A percentile compares a stretch with the other conserved stretches of the same genome.
phyloP scores from a whole-genome alignment of 2,329 filamentous ascomycete genomes.

The Emergomyces africanus region DNA sequence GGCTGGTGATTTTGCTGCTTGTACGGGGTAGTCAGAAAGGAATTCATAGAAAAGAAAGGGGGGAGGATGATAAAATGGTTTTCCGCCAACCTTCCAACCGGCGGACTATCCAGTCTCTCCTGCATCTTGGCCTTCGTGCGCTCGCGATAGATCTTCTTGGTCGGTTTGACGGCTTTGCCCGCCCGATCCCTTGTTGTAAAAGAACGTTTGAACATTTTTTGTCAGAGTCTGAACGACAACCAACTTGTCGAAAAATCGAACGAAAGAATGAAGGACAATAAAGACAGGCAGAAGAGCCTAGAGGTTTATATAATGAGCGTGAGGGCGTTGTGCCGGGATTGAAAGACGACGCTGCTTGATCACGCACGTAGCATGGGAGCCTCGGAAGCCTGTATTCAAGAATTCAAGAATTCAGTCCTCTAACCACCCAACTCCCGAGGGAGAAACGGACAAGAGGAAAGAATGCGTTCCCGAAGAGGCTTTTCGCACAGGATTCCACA shows the following conservation, averaged over 20 bases:
- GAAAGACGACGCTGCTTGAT: constrained; percentile 32
- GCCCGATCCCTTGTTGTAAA: constrained; percentile 75
- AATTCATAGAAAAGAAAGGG: background rate
- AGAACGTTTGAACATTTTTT: constrained; percentile 81
- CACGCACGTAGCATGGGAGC: constrained; percentile 44
- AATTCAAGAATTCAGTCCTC: constrained; percentile 24
- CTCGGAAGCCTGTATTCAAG: constrained; percentile 39
- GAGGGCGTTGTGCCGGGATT: constrained; percentile 21
- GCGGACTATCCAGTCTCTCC: constrained; percentile 58
- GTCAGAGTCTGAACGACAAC: constrained; percentile 24
- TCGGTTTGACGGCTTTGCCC: constrained; percentile 71
- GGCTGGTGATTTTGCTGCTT: constrained; percentile 42
- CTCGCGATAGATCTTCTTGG: constrained; percentile 65
- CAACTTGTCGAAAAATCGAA: constrained; percentile 22
- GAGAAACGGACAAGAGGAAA: constrained; percentile 17
- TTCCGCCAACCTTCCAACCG: constrained; percentile 35
- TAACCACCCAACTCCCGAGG: constrained; percentile 13
- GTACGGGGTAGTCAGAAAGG: constrained; percentile 1
- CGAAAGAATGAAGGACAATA: constrained; percentile 40
- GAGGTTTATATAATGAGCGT: constrained; percentile 28
- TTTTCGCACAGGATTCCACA: constrained; percentile 37
- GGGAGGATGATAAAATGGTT: background rate
- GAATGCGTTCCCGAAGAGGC: constrained; percentile 12
- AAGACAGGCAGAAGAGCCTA: constrained; percentile 22
- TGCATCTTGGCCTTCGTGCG: constrained; percentile 76